A percentile compares a stretch with the other conserved stretches of the same genome.
phyloP scores from a whole-genome alignment of 2,329 filamentous ascomycete genomes.

The Calycina herbarum region DNA sequence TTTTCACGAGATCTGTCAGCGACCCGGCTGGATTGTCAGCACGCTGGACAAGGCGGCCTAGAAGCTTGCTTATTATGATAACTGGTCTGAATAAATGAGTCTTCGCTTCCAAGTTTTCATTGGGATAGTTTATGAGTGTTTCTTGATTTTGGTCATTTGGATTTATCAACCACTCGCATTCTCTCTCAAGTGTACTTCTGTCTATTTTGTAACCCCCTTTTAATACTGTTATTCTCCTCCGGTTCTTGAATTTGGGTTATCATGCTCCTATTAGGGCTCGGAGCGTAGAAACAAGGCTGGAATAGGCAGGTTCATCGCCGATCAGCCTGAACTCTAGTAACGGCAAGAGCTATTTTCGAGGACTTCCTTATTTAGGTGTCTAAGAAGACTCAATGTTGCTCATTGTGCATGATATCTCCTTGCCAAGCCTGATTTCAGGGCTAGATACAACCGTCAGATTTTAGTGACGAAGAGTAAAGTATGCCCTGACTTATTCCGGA shows the following conservation, averaged over 20 bases:
- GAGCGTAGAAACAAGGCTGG: neutral
- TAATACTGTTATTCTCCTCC: neutral
- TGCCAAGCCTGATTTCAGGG: neutral
- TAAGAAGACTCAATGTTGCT: neutral
- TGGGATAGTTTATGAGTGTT: neutral
- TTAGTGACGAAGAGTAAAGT: neutral
- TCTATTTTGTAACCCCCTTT: too few relatives aligned
- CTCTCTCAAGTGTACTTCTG: too few relatives aligned
- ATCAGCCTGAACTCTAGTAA: neutral
- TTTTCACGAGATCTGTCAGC: too few relatives aligned
- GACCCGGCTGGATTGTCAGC: too few relatives aligned
- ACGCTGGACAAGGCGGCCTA: neutral
- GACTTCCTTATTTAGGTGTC: neutral
- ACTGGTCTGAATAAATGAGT: too few relatives aligned
- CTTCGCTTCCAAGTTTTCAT: neutral
- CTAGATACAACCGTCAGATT: neutral
- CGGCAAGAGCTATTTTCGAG: neutral
- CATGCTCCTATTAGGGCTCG: neutral
- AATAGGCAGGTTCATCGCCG: neutral
- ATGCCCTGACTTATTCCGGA: neutral
- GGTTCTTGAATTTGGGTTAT: neutral
- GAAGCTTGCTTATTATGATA: neutral
- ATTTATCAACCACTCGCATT: neutral
- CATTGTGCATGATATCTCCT: constrained; percentile 1
- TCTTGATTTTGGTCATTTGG: too few relatives aligned